These are phyloP conservation scores for Kodamaea sp. DNA, from an alignment of 1,139 yeast species.

Conservation along the genomic window DNA sequence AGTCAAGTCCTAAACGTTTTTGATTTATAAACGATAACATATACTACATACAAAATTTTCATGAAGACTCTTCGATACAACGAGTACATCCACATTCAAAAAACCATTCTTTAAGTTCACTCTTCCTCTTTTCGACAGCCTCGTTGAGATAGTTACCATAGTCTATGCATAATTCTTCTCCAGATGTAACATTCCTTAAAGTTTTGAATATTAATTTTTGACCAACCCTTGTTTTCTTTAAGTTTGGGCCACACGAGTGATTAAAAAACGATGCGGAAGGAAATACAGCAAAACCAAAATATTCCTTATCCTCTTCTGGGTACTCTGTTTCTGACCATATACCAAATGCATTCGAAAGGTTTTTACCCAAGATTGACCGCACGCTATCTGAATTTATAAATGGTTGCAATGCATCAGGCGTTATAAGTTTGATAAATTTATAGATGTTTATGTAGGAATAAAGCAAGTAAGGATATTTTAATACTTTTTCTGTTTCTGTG, in stretches of 20 bases:
- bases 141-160: slow-evolving; percentile 54
- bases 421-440: slow-evolving; percentile 44
- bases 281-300: slow-evolving; percentile 61
- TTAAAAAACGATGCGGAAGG: slow-evolving; percentile 71
- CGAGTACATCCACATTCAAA: slow-evolving; percentile 54
- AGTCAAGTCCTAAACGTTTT: background rate
- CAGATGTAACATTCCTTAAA: slow-evolving; percentile 28
- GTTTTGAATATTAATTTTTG: slow-evolving; percentile 25
- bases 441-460: slow-evolving; percentile 49
- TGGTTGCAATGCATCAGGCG: slow-evolving; percentile 36
- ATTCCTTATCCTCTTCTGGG: slow-evolving; percentile 51
- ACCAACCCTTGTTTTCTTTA: slow-evolving; percentile 22
- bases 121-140: slow-evolving; percentile 39
- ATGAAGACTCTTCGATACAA: slow-evolving; percentile 30
- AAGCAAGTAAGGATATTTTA: slow-evolving; percentile 48
- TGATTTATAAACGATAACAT: background rate
- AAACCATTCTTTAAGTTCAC: slow-evolving; percentile 54
- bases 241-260: slow-evolving; percentile 44
- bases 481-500: slow-evolving; percentile 49
- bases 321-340: slow-evolving; percentile 52
- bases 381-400: slow-evolving; percentile 39
- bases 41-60: background rate
- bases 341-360: slow-evolving; percentile 73
- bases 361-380: slow-evolving; percentile 54
- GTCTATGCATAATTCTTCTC: slow-evolving; percentile 58